These are phyloP conservation scores for Rhodosporidiobolus odoratus DNA, from an alignment of 768 basidiomycete genomes.

Conservation along the genomic window DNA sequence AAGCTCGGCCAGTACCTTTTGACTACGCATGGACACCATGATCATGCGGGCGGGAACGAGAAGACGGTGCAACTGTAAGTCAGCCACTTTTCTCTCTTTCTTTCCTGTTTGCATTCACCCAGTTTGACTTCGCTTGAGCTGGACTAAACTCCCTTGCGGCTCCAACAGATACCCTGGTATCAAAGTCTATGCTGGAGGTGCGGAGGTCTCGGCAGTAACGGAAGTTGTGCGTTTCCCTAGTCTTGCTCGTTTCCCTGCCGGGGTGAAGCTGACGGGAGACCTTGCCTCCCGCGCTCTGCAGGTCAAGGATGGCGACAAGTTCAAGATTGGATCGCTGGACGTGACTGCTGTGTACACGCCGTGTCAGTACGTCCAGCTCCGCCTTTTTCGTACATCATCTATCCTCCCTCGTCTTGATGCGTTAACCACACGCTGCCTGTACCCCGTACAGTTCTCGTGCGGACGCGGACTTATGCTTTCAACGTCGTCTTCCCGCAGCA, in stretches of 20 bases:
- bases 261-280: neutral
- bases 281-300: neutral
- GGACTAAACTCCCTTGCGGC: neutral
- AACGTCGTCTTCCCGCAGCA: conserved; percentile 80
- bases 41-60: conserved; percentile 62
- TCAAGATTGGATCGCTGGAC: conserved; percentile 57
- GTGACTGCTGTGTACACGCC: conserved; percentile 44
- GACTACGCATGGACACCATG: conserved; percentile 88
- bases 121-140: no score
- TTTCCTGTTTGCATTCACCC: neutral
- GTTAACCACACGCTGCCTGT: no score
- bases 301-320: conserved; percentile 72
- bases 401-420: conserved; percentile 60
- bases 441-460: no score
- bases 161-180: conserved; percentile 51
- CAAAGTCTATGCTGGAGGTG: conserved; percentile 75
- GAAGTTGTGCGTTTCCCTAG: conserved; percentile 42
- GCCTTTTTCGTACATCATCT: neutral
- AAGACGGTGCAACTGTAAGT: conserved; percentile 48
- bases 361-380: conserved; percentile 23
- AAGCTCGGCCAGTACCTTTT: conserved; percentile 60
- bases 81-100: neutral
- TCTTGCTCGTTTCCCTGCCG: neutral
- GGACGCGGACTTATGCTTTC: neutral
- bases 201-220: conserved; percentile 62